Evolutionary conservation across 768 basidiomycete genomes (phyloP).

Genomic region (Suillus decipiens): DNA sequence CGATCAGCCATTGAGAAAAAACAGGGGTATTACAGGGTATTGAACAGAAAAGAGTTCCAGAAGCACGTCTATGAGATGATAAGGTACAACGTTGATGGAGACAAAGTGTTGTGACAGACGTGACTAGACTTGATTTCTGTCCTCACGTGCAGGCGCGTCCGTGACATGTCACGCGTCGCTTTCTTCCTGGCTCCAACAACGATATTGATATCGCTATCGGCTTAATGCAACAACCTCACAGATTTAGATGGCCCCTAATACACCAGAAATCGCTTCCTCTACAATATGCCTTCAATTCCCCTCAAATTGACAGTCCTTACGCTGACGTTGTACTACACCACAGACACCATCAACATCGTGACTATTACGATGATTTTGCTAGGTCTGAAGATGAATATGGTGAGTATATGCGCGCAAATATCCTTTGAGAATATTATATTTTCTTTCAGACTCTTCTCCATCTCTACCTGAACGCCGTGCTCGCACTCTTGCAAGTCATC

Average conservation of each 20-base stretch:
- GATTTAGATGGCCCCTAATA: background rate
- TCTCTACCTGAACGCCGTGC: constrained; percentile 33
- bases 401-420: constrained; percentile 29
- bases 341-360: constrained; percentile 11
- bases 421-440: constrained; percentile 19
- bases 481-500: background rate
- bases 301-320: background rate
- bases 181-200: background rate
- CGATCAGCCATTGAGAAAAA: constrained; percentile 29
- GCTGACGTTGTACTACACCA: constrained; percentile 2
- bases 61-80: constrained; percentile 4
- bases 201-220: no score
- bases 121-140: constrained; percentile 11
- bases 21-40: constrained; percentile 16
- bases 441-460: constrained; percentile 35
- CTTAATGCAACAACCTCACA: background rate
- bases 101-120: background rate
- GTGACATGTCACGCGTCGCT: constrained; percentile 27
- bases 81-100: constrained; percentile 7
- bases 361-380: constrained; percentile 6
- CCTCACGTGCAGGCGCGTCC: constrained; percentile 29
- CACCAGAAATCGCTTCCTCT: background rate
- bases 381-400: constrained; percentile 16
- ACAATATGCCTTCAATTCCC: background rate
- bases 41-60: constrained; percentile 9